Percentiles rank a stretch among this genome's conserved stretches.
Evolutionary conservation across 75 land plant genomes (phyloP).

Genomic region (Sequoia sempervirens): DNA sequence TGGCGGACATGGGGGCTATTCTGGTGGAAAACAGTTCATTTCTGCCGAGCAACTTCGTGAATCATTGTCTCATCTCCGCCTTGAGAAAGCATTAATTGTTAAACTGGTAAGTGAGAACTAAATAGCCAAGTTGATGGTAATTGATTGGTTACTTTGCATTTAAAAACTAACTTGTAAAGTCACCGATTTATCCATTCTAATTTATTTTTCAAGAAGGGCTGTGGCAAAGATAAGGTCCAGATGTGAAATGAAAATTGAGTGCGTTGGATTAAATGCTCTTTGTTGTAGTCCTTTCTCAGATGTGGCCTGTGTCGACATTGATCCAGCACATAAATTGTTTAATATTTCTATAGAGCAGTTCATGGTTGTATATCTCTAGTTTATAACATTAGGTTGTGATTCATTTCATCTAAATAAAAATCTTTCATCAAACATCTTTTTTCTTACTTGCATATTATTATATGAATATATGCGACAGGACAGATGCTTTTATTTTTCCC

Average conservation of each 20-base stretch:
- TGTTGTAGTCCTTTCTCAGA: not conserved
- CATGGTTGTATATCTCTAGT: not conserved
- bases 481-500: not conserved
- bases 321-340: not conserved
- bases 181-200: not conserved
- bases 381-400: not conserved
- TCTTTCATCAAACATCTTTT: not conserved
- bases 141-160: not conserved
- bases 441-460: not conserved
- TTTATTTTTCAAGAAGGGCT: not conserved
- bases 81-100: conserved; percentile 79
- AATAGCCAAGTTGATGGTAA: not conserved
- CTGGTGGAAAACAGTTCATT: conserved; percentile 89
- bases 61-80: conserved; percentile 73
- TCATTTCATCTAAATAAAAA: not conserved
- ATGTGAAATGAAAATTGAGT: not conserved
- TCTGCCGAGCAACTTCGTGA: conserved; percentile 85
- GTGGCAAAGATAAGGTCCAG: not conserved
- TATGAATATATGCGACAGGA: not conserved
- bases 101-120: conserved; percentile 54
- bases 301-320: not conserved
- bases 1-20: conserved; percentile 92
- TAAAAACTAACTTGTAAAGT: not conserved
- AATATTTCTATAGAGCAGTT: not conserved
- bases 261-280: not conserved